Base-by-base conservation (phyloP, 2,329 filamentous ascomycete genomes). In the Pseudogymnoascus sp. region DNA sequence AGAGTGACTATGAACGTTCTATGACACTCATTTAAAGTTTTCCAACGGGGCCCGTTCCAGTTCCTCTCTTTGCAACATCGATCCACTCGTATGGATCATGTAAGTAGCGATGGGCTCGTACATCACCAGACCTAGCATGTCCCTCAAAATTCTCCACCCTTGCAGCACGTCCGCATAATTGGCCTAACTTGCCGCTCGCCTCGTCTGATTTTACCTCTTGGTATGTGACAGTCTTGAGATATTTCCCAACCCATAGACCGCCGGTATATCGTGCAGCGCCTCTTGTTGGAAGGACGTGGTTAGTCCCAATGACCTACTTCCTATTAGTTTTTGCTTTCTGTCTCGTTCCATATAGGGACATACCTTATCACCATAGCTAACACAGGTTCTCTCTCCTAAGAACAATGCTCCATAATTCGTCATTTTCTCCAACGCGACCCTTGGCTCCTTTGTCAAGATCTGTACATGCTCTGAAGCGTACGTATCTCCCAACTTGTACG, bases 221-320 rank as follows among this genome's bases (percentile, higher is more conserved):
- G 66, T 83, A 83, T 0, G 81, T 83, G n/a, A 76, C 73, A 0
- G 80, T 83, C 35, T 76, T 75, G 15, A 83, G 71, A 65, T 75
- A 83, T 68, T 83, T 83, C n/a, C 81, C 80, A 1, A 83, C 80
- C 80, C 80, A 83, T 3, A 83, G 72, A 1, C 81, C 81, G 1
- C 80, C 80, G 0, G 80, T 83, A 67, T 80, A 83, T 2, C 77
- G 70, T 0, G 77, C 77, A 0, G 79, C 80, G 19, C 76, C 75
- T 1, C 76, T 72, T 0, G 81, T 83, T 0, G 81, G 80, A 0
- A 83, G 73, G 2, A 83, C 80, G 67, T 83, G 81, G 67, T 83
- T 83, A 2, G 81, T 83, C 1, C 80, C 81, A 64, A 83, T 83
- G 37, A 77, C 79, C 77, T 80, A 53, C 9, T 15, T 23, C 15